Conservation (phyloP, 108 stramenopile genomes). For the Epipyxis sp. region DNA sequence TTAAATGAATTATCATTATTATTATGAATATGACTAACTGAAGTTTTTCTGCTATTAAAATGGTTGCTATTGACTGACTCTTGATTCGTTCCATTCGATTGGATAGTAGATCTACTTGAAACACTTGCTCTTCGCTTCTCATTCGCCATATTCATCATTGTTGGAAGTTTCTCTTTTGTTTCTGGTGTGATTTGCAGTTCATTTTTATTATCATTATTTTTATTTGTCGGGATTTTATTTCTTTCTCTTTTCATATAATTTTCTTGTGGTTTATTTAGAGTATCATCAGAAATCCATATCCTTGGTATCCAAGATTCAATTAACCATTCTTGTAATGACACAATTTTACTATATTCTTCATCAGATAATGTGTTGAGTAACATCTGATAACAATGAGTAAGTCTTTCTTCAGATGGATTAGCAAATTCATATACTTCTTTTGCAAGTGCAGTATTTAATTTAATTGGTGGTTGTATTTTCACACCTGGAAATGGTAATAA, state of each 20-base stretch:
- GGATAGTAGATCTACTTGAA: no score
- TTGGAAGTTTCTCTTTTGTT: no score
- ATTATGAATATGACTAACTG: no score
- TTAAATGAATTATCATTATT: neutral
- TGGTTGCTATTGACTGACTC: no score
- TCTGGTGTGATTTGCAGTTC: no score
- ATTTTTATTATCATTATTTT: neutral
- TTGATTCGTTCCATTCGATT: no score
- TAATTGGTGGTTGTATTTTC: neutral
- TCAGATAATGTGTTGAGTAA: neutral
- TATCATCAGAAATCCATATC: neutral
- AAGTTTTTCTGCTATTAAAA: no score
- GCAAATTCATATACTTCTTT: neutral
- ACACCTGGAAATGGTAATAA: constrained; percentile 4
- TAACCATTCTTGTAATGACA: constrained; percentile 9
- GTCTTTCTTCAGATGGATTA: neutral
- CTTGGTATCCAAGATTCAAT: constrained; percentile 4
- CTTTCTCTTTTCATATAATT: neutral
- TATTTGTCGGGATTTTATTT: neutral
- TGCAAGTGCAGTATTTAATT: neutral
- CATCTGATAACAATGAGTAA: constrained; percentile 7
- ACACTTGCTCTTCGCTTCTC: no score
- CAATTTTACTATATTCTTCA: neutral
- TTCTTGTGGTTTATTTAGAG: neutral
- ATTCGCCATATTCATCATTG: no score